Conservation (phyloP, 2,329 filamentous ascomycete genomes). For the Alternaria postmessia region DNA sequence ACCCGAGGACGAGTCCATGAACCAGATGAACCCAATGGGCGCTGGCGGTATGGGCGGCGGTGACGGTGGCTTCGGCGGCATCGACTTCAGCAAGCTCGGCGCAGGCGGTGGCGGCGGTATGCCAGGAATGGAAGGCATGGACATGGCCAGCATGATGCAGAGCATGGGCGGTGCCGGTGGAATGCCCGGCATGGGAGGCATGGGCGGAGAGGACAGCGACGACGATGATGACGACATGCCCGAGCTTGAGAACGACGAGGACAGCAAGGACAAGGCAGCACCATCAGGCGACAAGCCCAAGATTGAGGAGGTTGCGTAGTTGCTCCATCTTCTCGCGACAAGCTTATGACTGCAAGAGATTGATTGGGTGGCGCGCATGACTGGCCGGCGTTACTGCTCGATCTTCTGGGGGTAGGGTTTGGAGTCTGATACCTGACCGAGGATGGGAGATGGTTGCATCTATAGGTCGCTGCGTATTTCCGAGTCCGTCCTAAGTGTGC, state of each 20-base stretch:
- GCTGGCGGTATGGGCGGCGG: slow-evolving; percentile 53
- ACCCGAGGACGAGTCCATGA: slow-evolving; percentile 73
- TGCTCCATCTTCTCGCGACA: slow-evolving; percentile 18
- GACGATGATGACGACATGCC: slow-evolving; percentile 79
- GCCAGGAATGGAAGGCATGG: slow-evolving; percentile 48
- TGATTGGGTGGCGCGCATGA: slow-evolving; percentile 13
- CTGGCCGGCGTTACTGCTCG: slow-evolving; percentile 14
- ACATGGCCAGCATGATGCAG: slow-evolving; percentile 43
- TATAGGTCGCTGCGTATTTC: slow-evolving; percentile 8
- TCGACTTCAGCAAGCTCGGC: slow-evolving; percentile 90
- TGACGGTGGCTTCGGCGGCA: slow-evolving; percentile 80
- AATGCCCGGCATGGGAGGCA: slow-evolving; percentile 34
- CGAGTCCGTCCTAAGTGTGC: slow-evolving; percentile 11
- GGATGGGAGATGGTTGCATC: slow-evolving; percentile 8
- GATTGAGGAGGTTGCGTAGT: slow-evolving; percentile 57
- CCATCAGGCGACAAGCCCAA: slow-evolving; percentile 49
- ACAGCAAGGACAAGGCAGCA: slow-evolving; percentile 29
- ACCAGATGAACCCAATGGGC: slow-evolving; percentile 62
- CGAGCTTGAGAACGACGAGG: slow-evolving; percentile 61
- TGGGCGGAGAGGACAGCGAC: slow-evolving; percentile 54
- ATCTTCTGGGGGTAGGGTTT: slow-evolving; percentile 8
- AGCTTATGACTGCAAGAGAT: slow-evolving; percentile 19
- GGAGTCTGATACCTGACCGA: slow-evolving; percentile 11
- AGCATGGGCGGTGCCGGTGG: slow-evolving; percentile 41
- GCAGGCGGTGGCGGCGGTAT: slow-evolving; percentile 58